A percentile compares a stretch with the other conserved stretches of the same genome.
phyloP scores from a whole-genome alignment of 2,329 filamentous ascomycete species.

The Talaromyces atroroseus region DNA sequence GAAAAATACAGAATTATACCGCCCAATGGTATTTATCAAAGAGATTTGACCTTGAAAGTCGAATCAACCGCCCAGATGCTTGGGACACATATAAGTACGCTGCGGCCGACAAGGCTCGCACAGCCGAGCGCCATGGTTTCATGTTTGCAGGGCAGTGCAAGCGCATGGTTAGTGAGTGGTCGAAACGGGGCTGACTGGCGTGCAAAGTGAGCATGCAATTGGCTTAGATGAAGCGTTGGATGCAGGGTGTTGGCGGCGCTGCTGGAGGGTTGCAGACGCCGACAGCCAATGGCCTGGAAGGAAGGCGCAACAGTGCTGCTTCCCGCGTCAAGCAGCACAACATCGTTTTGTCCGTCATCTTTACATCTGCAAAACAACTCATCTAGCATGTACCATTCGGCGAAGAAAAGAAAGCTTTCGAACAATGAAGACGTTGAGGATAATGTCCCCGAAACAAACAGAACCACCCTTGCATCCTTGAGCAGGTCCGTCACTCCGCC shows the following conservation, averaged over 20 bases:
- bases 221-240: not conserved
- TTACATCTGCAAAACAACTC: not conserved
- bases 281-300: constrained; percentile 4
- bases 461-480: constrained; percentile 21
- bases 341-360: not conserved
- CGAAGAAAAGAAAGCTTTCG: not conserved
- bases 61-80: not conserved
- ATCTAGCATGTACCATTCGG: not conserved
- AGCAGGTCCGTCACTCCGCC: constrained; percentile 27
- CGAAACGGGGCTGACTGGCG: constrained; percentile 1
- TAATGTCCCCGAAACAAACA: not conserved
- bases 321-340: not conserved
- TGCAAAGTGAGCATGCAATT: not conserved
- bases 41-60: not conserved
- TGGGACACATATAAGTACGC: not conserved
- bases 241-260: not conserved
- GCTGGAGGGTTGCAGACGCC: not conserved
- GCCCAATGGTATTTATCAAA: not conserved
- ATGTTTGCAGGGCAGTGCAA: not conserved
- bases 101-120: not conserved
- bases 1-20: not conserved
- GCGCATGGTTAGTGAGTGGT: not conserved
- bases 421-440: not conserved
- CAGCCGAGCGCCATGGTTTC: not conserved
- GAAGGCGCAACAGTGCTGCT: not conserved